A percentile compares a stretch with the other conserved stretches of the same genome.
Evolutionary conservation across 2,329 filamentous ascomycete species (phyloP).

Genomic region (Fusarium caatingaense): DNA sequence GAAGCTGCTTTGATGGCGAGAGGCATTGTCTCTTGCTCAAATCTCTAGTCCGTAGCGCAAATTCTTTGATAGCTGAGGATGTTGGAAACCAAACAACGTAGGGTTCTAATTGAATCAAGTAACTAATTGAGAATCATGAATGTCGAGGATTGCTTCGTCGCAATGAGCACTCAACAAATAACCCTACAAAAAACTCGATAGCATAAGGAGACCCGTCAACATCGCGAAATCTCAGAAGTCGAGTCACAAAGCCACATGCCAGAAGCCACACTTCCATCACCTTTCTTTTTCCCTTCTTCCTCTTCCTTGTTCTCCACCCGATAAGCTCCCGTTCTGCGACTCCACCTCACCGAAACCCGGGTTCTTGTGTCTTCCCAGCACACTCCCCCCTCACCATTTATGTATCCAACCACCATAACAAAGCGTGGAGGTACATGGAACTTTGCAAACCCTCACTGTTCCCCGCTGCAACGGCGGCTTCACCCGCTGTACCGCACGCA

Average conservation of each 20-base stretch:
- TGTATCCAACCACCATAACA: conserved; percentile 6
- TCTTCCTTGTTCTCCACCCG: conserved; percentile 18
- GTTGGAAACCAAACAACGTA: not conserved
- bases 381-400: conserved; percentile 25
- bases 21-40: not conserved
- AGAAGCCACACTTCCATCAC: conserved; percentile 13
- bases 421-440: conserved; percentile 9
- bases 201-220: not conserved
- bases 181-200: not conserved
- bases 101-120: not conserved
- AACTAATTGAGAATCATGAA: not conserved
- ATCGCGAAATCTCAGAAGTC: not conserved
- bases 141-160: not conserved
- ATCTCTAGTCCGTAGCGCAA: not conserved
- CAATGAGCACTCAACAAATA: not conserved
- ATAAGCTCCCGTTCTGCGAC: conserved; percentile 34
- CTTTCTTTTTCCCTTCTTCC: not conserved
- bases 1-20: not conserved
- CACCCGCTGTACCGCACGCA: conserved; percentile 39
- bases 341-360: conserved; percentile 35
- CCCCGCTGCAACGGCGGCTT: conserved; percentile 44
- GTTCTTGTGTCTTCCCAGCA: conserved; percentile 3
- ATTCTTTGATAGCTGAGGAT: not conserved
- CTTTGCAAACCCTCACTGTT: conserved; percentile 1
- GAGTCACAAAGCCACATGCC: conserved; percentile 20